A percentile compares a stretch with the other conserved stretches of the same genome.
These are phyloP conservation scores for Diaporthe longicolla DNA, from an alignment of 2,329 filamentous ascomycete genomes.

Conservation along the genomic window DNA sequence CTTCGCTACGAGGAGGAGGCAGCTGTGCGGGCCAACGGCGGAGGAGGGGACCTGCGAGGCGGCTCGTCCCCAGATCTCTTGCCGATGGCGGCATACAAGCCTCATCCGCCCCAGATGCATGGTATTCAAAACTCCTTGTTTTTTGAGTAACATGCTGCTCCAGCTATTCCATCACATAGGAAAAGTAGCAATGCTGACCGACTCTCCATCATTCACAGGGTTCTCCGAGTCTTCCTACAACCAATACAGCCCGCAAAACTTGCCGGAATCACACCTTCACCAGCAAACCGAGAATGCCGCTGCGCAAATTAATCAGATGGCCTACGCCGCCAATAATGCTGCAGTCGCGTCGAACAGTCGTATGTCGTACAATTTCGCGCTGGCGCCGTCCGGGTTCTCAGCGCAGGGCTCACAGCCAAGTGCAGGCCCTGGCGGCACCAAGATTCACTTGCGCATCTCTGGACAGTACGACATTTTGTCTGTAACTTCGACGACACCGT, in stretches of 20 bases:
- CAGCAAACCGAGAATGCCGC: slow-evolving; percentile 65
- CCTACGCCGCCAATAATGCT: slow-evolving; percentile 73
- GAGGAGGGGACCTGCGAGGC: slow-evolving; percentile 62
- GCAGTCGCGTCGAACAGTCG: slow-evolving; percentile 47
- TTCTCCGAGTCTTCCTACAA: slow-evolving; percentile 66
- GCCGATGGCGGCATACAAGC: slow-evolving; percentile 89
- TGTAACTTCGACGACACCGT: slow-evolving; percentile 67
- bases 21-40: slow-evolving; percentile 66
- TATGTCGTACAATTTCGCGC: slow-evolving; percentile 70
- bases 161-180: neutral
- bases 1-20: slow-evolving; percentile 70
- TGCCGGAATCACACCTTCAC: slow-evolving; percentile 51
- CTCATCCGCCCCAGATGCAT: slow-evolving; percentile 82
- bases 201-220: slow-evolving; percentile 44
- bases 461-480: slow-evolving; percentile 79
- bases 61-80: slow-evolving; percentile 72
- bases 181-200: slow-evolving; percentile 7
- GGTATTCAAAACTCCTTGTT: slow-evolving; percentile 70
- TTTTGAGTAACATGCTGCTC: neutral
- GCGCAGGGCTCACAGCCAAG: slow-evolving; percentile 75
- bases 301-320: slow-evolving; percentile 67
- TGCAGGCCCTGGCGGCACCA: slow-evolving; percentile 77
- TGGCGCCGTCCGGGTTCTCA: slow-evolving; percentile 71
- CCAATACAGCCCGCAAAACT: slow-evolving; percentile 61
- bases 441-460: slow-evolving; percentile 80